Evolutionary conservation across 257 asterid genomes (phyloP), one percentile per base, ranked within the genome.

Genomic region (Primulina huaijiensis): DNA sequence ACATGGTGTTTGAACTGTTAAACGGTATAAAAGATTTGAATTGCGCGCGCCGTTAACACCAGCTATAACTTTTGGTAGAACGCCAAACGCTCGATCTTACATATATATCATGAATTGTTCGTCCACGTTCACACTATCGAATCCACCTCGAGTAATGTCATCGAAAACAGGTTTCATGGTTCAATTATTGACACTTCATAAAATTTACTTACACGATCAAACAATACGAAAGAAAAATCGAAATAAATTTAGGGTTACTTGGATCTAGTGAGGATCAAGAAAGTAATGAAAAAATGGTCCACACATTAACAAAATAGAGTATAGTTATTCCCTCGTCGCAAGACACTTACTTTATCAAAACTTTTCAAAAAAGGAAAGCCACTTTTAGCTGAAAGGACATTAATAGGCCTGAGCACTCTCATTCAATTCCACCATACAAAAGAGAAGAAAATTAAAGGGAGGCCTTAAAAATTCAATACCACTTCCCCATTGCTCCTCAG

Each of bases 381-480:
- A 71, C 21, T 52, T 64, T 73, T 71, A 64, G 76, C 64, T 53
- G 71, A 76, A 79, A 77, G 67, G 86, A 79, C 74, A 70, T 81
- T 67, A 75, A 58, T 74, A 73, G 75, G 71, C 69, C 56, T 66
- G 82, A 76, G 63, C 60, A 65, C 64, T 46, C 70, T 68, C 76
- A 74, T 78, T 73, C 72, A 79, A 73, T 75, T 74, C 71, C 67
- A 73, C 83, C 84, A 73, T 64, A 74, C 83, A 86, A 83, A 86
- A 76, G 81, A 78, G 84, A 80, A 77, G 78, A 50, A 78, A 68
- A 43, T 30, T 21, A 38, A 72, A 40, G 29, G 21, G 65, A 31
- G 73, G 73, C 10, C 78, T 56, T 80, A 70, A 80, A 80, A 83
- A 71, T 82, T 85, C 86, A 88, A 82, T 78, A 72, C 77, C 81